A percentile compares a stretch with the other conserved stretches of the same genome.
Conservation (phyloP, 306 rosid species). For the Crataegus laevigata region DNA sequence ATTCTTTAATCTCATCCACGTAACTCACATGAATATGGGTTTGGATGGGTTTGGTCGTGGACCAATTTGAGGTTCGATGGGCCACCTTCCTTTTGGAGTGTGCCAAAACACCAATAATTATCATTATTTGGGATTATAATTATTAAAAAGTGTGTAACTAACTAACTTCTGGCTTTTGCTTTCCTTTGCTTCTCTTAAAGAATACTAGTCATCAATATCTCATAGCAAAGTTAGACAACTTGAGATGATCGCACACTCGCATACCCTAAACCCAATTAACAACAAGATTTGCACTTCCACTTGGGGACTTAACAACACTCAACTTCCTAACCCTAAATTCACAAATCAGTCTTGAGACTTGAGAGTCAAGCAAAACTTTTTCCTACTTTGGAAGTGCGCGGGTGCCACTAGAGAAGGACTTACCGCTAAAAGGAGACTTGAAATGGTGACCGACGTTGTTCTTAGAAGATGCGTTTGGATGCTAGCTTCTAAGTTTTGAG, state of each 20-base stretch:
- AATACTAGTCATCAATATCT: background rate
- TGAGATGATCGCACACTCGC: too few relatives aligned
- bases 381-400: background rate
- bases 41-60: slow-evolving; percentile 56
- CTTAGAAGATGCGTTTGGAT: background rate
- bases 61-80: slow-evolving; percentile 34
- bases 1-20: slow-evolving; percentile 34
- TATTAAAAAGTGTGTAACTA: background rate
- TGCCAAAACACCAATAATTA: slow-evolving; percentile 32
- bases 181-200: background rate
- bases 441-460: background rate
- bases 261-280: too few relatives aligned
- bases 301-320: background rate
- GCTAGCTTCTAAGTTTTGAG: background rate
- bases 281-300: too few relatives aligned
- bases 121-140: slow-evolving; percentile 10
- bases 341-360: background rate
- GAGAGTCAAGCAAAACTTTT: background rate
- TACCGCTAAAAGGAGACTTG: too few relatives aligned
- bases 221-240: too few relatives aligned
- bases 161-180: background rate
- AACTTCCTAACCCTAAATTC: background rate
- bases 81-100: slow-evolving; percentile 37
- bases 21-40: slow-evolving; percentile 47
- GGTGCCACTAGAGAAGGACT: background rate